A percentile compares a stretch with the other conserved stretches of the same genome.
Conservation (phyloP, 352 stramenopile genomes). For the Globisporangium alternatum region DNA sequence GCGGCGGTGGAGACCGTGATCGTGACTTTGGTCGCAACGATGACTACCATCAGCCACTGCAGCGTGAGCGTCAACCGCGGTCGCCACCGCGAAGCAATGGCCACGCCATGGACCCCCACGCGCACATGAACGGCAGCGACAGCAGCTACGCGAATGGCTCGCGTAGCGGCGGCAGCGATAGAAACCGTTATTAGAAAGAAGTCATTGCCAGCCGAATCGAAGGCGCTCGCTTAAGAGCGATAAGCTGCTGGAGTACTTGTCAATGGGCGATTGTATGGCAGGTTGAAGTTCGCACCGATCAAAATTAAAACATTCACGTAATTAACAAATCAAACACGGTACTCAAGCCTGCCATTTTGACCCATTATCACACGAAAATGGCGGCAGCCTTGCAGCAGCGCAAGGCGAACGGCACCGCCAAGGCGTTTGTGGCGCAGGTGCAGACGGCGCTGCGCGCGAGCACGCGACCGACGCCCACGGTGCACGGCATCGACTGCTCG, state of each 20-base stretch:
- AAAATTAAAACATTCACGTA: not conserved
- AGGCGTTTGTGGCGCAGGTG: slow-evolving; percentile 63
- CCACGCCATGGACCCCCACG: not conserved
- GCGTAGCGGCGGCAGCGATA: slow-evolving; percentile 1
- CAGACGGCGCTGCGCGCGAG: slow-evolving; percentile 36
- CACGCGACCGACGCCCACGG: slow-evolving; percentile 36
- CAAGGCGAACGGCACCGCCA: slow-evolving; percentile 34
- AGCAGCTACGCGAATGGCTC: slow-evolving; percentile 4
- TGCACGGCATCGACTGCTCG: slow-evolving; percentile 58
- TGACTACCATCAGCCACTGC: not conserved
- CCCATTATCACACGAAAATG: not conserved
- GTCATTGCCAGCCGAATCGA: no score
- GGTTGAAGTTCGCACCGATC: no score
- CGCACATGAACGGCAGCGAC: slow-evolving; percentile 10
- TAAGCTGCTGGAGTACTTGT: not conserved
- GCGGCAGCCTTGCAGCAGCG: slow-evolving; percentile 2
- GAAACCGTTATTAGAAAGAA: not conserved
- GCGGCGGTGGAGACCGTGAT: not conserved
- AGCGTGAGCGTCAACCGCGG: not conserved
- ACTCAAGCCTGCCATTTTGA: not conserved
- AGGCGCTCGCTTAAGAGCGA: not conserved
- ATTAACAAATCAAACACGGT: not conserved
- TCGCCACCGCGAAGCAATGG: slow-evolving; percentile 6
- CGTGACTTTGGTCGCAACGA: slow-evolving; percentile 1
- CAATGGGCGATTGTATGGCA: not conserved